A percentile compares a stretch with the other conserved stretches of the same genome.
These are phyloP conservation scores for Microthyrium microscopicum DNA, from an alignment of 2,329 filamentous ascomycete genomes.

Conservation along the genomic window DNA sequence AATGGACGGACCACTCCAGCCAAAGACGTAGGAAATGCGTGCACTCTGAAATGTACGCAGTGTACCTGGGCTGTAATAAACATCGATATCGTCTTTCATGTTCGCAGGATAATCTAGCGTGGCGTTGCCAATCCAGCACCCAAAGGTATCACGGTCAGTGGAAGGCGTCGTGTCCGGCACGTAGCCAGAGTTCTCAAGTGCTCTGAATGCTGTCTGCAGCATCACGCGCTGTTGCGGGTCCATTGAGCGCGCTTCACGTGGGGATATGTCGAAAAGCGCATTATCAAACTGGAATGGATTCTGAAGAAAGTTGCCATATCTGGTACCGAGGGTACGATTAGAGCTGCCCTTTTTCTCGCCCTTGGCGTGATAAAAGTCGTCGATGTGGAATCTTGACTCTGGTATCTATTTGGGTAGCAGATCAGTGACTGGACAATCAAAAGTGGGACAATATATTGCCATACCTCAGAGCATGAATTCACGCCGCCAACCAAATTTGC, in stretches of 20 bases:
- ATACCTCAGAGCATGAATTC: too few relatives aligned
- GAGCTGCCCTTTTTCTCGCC: too few relatives aligned
- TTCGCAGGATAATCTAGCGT: background rate
- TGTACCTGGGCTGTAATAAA: background rate
- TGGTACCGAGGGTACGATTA: too few relatives aligned
- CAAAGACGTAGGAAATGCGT: slow-evolving; percentile 2
- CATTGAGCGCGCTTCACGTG: slow-evolving; percentile 15
- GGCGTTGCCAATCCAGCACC: background rate
- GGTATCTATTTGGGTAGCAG: too few relatives aligned
- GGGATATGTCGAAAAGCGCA: slow-evolving; percentile 16
- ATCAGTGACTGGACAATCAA: too few relatives aligned
- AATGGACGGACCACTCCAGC: slow-evolving; percentile 1
- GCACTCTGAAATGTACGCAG: background rate
- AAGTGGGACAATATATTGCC: too few relatives aligned
- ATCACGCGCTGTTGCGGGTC: slow-evolving; percentile 17
- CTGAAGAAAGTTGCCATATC: too few relatives aligned
- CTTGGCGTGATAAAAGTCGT: too few relatives aligned
- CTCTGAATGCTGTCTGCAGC: slow-evolving; percentile 13
- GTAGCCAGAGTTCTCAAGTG: slow-evolving; percentile 13
- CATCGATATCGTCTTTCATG: slow-evolving; percentile 1
- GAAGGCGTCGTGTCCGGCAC: background rate
- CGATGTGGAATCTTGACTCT: too few relatives aligned
- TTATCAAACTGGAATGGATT: too few relatives aligned
- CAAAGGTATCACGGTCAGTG: background rate
- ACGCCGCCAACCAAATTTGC: too few relatives aligned